A percentile compares a stretch with the other conserved stretches of the same genome.
phyloP scores from a whole-genome alignment of 2,329 filamentous ascomycete genomes.

The Microsporum canis region DNA sequence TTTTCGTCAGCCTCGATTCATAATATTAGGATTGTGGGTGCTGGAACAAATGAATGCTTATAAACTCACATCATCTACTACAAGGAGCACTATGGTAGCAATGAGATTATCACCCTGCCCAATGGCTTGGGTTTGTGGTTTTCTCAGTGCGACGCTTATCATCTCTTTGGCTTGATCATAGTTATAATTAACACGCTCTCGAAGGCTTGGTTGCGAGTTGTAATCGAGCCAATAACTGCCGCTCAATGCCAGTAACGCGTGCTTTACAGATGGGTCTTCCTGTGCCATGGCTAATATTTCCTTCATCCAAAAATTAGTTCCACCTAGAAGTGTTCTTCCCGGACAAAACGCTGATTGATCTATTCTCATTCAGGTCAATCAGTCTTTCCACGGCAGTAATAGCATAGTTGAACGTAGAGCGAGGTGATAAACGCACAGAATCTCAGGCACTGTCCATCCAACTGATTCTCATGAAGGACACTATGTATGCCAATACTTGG shows the following conservation, averaged over 20 bases:
- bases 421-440: not conserved
- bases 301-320: slow-evolving; percentile 10
- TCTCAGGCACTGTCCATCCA: not conserved
- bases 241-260: slow-evolving; percentile 9
- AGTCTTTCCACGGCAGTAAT: not conserved
- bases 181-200: not conserved
- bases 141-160: not conserved
- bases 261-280: slow-evolving; percentile 5
- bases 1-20: not conserved
- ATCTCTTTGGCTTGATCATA: not conserved
- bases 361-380: not conserved
- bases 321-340: slow-evolving; percentile 9
- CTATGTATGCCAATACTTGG: not conserved
- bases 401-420: not conserved
- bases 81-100: not conserved
- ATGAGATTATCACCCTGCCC: not conserved
- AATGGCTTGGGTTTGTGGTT: not conserved
- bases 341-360: slow-evolving; percentile 9
- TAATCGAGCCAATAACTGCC: slow-evolving; percentile 13
- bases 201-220: not conserved
- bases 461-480: not conserved
- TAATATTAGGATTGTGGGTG: not conserved
- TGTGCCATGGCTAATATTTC: slow-evolving; percentile 10
- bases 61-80: slow-evolving; percentile 5
- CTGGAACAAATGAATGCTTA: not conserved